Conservation (phyloP, 2,329 filamentous ascomycete genomes). For the Exutisphaerella laricina region DNA sequence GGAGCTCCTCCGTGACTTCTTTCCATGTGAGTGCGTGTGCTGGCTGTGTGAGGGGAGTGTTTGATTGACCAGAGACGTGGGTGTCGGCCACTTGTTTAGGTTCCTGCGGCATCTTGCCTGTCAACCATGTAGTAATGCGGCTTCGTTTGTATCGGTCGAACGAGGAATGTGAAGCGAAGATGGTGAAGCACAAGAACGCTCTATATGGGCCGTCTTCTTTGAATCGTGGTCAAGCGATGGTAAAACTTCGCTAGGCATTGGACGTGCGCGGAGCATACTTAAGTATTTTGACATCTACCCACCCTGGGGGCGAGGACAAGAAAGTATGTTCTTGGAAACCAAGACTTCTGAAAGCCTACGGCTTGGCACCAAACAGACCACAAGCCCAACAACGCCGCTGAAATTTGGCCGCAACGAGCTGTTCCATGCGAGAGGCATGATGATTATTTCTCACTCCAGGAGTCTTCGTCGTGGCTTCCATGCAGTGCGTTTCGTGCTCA, state of each 20-base stretch:
- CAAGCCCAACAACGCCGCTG: too few relatives aligned
- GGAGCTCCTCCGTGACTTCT: constrained; percentile 51
- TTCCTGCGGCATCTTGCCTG: constrained; percentile 14
- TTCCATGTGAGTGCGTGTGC: constrained; percentile 57
- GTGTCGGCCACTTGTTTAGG: constrained; percentile 15
- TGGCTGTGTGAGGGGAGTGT: constrained; percentile 53
- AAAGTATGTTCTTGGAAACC: constrained; percentile 17
- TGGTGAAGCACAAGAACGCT: too few relatives aligned
- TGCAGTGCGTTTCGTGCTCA: too few relatives aligned
- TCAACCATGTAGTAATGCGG: constrained; percentile 6
- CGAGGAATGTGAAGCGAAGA: constrained; percentile 12
- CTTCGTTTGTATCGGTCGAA: constrained; percentile 7
- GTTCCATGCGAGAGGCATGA: too few relatives aligned
- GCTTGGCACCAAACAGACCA: constrained; percentile 15
- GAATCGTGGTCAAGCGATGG: too few relatives aligned
- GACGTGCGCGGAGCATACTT: too few relatives aligned
- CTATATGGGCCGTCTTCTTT: too few relatives aligned
- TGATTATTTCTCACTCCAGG: too few relatives aligned
- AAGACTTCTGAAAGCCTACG: constrained; percentile 13
- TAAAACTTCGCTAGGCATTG: too few relatives aligned
- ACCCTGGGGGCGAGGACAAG: constrained; percentile 13
- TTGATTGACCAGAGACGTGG: constrained; percentile 33
- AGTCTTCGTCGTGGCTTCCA: too few relatives aligned
- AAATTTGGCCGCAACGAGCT: too few relatives aligned
- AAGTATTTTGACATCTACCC: constrained; percentile 6